Evolutionary conservation across 108 stramenopile genomes (phyloP).

Genomic region (Cyclotella sp.): DNA sequence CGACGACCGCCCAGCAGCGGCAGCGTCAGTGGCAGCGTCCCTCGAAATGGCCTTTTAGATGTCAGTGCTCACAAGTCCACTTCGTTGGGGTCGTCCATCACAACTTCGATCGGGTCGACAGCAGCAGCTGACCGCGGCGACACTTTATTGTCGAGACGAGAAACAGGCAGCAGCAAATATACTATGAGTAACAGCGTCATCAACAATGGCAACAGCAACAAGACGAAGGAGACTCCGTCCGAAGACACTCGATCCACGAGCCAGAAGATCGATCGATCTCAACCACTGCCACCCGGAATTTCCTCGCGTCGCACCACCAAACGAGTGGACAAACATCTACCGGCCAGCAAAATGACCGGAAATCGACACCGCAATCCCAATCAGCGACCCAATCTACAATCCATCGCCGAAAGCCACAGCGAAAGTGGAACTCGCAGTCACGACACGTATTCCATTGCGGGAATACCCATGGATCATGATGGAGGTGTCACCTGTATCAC

Average conservation of each 20-base stretch:
- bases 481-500: constrained; percentile 29
- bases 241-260: neutral
- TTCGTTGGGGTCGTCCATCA: too few relatives aligned
- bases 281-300: constrained; percentile 12
- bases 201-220: neutral
- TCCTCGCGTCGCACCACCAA: neutral
- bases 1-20: neutral
- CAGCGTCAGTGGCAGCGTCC: neutral
- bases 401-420: neutral
- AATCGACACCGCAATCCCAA: neutral
- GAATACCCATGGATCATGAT: constrained; percentile 44
- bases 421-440: neutral
- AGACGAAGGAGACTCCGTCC: neutral
- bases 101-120: too few relatives aligned
- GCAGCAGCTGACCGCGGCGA: too few relatives aligned
- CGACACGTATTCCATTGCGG: constrained; percentile 1
- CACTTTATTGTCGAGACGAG: too few relatives aligned
- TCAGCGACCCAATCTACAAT: neutral
- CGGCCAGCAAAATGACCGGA: constrained; percentile 8
- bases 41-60: too few relatives aligned
- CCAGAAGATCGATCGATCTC: neutral
- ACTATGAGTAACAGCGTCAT: too few relatives aligned
- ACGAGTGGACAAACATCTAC: neutral
- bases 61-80: too few relatives aligned
- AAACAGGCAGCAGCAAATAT: neutral